These are phyloP conservation scores for Quercus aquifolioides DNA, from an alignment of 306 rosid genomes.

Conservation along the genomic window DNA sequence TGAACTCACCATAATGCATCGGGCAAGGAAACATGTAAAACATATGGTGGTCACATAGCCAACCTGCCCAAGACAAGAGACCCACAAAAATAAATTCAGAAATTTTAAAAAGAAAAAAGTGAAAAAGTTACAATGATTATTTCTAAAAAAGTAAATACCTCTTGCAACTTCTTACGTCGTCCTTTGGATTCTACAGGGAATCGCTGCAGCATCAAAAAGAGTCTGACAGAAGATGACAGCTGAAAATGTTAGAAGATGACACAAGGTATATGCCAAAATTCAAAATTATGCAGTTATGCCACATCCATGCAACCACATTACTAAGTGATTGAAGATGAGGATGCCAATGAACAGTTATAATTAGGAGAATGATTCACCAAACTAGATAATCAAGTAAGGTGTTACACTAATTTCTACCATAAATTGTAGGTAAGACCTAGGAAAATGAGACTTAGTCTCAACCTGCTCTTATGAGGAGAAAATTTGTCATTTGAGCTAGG, in stretches of 20 bases:
- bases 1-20: slow-evolving; percentile 87
- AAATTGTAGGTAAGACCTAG: background rate
- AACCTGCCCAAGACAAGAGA: slow-evolving; percentile 56
- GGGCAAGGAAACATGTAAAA: slow-evolving; percentile 86
- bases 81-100: background rate
- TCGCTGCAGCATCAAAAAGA: slow-evolving; percentile 96
- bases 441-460: background rate
- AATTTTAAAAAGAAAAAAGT: background rate
- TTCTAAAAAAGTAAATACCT: slow-evolving; percentile 47
- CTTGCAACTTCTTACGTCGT: slow-evolving; percentile 97
- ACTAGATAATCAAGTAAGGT: background rate
- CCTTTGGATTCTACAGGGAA: slow-evolving; percentile 99
- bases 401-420: background rate
- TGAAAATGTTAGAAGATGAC: slow-evolving; percentile 1
- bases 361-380: background rate
- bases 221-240: slow-evolving; percentile 48
- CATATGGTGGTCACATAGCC: slow-evolving; percentile 98
- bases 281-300: background rate
- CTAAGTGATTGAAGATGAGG: background rate
- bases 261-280: background rate
- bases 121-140: background rate
- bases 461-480: background rate
- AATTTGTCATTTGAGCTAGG: background rate
- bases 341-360: background rate
- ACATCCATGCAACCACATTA: background rate